phyloP scores from a whole-genome alignment of 2,329 filamentous ascomycete species.

The Stagonosporopsis vannaccii region DNA sequence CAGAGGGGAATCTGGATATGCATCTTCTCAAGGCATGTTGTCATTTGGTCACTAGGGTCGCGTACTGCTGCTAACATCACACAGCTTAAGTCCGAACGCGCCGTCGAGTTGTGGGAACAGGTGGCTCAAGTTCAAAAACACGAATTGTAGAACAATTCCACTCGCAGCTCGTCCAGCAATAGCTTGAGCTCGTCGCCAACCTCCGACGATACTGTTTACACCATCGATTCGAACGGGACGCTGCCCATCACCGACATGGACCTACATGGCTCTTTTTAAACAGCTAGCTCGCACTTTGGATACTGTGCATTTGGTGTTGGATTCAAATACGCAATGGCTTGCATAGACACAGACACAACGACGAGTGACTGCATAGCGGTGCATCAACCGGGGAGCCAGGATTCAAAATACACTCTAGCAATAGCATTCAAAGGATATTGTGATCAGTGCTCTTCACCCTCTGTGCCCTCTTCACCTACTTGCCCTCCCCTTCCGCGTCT shows the following conservation, averaged over 20 bases:
- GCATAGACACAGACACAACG: neutral
- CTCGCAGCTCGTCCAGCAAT: neutral
- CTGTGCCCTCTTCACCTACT: too few relatives aligned
- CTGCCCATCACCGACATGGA: neutral
- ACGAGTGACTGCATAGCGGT: conserved; percentile 3
- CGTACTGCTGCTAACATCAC: conserved; percentile 12
- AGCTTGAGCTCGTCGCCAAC: neutral
- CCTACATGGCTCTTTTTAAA: neutral
- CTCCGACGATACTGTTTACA: neutral
- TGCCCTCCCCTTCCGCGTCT: neutral
- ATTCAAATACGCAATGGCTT: neutral
- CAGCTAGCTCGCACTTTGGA: neutral
- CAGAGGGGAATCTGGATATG: conserved; percentile 60
- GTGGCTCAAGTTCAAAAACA: conserved; percentile 31
- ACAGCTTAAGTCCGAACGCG: conserved; percentile 33
- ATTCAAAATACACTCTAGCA: neutral
- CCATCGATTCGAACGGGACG: neutral
- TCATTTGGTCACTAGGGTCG: neutral
- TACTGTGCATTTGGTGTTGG: neutral
- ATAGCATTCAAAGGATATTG: conserved; percentile 5
- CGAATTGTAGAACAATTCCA: conserved; percentile 29
- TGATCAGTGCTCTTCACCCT: neutral
- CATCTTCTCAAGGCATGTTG: conserved; percentile 64
- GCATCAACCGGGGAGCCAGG: neutral
- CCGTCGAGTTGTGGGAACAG: conserved; percentile 35